A percentile compares a stretch with the other conserved stretches of the same genome.
Conservation (phyloP, 1,139 yeast genomes). For the Yamadazyma trypodendri region DNA sequence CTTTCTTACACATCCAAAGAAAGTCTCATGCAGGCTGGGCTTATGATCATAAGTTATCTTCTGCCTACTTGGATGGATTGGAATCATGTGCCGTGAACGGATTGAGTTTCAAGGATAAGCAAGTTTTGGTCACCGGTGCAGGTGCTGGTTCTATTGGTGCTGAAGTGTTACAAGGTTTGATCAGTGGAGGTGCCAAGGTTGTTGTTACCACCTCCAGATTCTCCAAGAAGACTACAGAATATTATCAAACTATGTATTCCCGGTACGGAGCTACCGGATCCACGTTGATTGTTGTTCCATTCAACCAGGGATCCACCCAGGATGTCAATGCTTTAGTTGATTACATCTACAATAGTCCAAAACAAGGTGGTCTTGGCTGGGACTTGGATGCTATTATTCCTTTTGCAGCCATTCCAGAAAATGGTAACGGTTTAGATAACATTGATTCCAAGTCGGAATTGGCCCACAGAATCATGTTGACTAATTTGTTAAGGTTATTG, state of each 20-base stretch:
- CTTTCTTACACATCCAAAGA: constrained; percentile 89
- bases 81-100: constrained; percentile 94
- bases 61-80: constrained; percentile 81
- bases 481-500: constrained; percentile 86
- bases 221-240: constrained; percentile 92
- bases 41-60: constrained; percentile 76
- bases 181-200: constrained; percentile 97
- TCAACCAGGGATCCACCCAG: constrained; percentile 95
- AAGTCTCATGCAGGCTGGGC: constrained; percentile 78
- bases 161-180: constrained; percentile 88
- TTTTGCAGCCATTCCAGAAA: constrained; percentile 98
- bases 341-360: constrained; percentile 77
- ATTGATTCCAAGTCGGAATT: constrained; percentile 94
- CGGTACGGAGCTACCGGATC: constrained; percentile 92
- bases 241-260: constrained; percentile 90
- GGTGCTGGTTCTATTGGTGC: constrained; percentile 99
- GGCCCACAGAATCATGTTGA: constrained; percentile 97
- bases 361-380: constrained; percentile 96
- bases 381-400: constrained; percentile 95
- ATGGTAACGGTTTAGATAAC: constrained; percentile 90
- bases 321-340: constrained; percentile 86
- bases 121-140: constrained; percentile 93
- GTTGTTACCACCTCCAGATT: constrained; percentile 94
- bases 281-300: constrained; percentile 91
- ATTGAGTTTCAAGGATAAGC: constrained; percentile 82